Base-by-base conservation (phyloP, 2,329 filamentous ascomycete species). In the Capronia americana region DNA sequence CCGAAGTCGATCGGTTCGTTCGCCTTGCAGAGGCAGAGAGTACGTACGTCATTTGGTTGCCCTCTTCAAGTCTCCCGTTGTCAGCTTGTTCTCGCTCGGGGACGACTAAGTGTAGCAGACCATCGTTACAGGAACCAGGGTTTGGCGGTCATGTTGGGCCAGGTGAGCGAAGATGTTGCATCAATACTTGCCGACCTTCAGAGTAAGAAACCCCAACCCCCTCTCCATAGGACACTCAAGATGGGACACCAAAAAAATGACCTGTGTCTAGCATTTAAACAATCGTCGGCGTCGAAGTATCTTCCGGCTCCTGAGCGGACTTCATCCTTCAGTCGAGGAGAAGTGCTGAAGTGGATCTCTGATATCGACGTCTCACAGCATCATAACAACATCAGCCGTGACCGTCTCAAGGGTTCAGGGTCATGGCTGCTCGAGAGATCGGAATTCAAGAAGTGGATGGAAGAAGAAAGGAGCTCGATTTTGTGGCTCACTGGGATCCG, bases 401-500 rank as follows among this genome's bases (percentile, higher is more conserved):
- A 48, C 44, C 44, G 44, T 23, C 44, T 48, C 10, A 48, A 48
- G 44, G 44, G 23, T 23, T 48, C 44, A 23, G 44, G 44, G 8
- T 48, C 23, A 48, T 48, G 14, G 44, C 10, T 48, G 44, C 23
- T 48, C 44, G 23, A 48, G 5, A 48, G 23, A 23, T 17, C 44
- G 20, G 44, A 48, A 20, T 48, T n/a, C 44, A 7, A 48, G 44
- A 48, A 48, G 23, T 48, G 44, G 44, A 23, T n/a, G 44, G 44
- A 48, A 48, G 17, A n/a, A 7, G 44, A 48, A 6, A 23, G 2
- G 10, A 48, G 44, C 17, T 48, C 44, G 17, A 48, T 48, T 4
- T 48, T 48, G 44, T 48, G 44, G 44, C 44, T 48, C 44, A 48
- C 44, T 48, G 44, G 17, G 23, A 48, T n/a, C 23, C 44, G 44